phyloP scores from a whole-genome alignment of 106 monocot species.

The Triglochin maritima region DNA sequence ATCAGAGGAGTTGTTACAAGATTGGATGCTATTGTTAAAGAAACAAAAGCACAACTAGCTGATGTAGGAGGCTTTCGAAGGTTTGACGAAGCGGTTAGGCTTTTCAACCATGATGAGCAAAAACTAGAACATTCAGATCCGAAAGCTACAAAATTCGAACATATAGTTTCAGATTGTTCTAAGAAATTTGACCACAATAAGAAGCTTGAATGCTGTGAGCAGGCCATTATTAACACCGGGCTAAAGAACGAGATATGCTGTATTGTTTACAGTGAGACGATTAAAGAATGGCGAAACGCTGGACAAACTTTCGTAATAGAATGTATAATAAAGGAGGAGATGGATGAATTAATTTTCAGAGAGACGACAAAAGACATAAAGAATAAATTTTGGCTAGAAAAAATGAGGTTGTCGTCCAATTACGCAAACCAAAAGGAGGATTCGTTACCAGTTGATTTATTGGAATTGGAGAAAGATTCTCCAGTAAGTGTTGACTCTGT shows the following conservation, averaged over 20 bases:
- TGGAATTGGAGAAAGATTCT: background rate
- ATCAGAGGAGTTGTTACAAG: constrained; percentile 13
- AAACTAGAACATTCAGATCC: constrained; percentile 14
- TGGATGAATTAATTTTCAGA: constrained; percentile 11
- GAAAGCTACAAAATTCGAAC: constrained; percentile 11
- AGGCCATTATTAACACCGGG: background rate
- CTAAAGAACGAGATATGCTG: background rate
- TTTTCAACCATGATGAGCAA: background rate
- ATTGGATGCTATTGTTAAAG: constrained; percentile 22
- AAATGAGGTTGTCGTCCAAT: background rate
- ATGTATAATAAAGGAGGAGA: constrained; percentile 16
- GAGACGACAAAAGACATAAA: constrained; percentile 24
- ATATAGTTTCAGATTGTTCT: constrained; percentile 17
- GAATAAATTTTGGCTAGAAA: background rate
- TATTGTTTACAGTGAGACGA: too few relatives aligned
- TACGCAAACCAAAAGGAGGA: background rate
- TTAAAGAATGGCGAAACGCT: too few relatives aligned
- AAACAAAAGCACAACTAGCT: constrained; percentile 3
- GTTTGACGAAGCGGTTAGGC: background rate
- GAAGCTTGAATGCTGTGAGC: constrained; percentile 11
- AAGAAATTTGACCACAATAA: constrained; percentile 8
- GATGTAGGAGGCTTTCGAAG: background rate
- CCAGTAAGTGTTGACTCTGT: background rate
- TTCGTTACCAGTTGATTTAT: background rate
- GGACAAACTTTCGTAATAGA: background rate